Evolutionary conservation across 2,329 filamentous ascomycete genomes (phyloP).

Genomic region (Alternaria arbusti): DNA sequence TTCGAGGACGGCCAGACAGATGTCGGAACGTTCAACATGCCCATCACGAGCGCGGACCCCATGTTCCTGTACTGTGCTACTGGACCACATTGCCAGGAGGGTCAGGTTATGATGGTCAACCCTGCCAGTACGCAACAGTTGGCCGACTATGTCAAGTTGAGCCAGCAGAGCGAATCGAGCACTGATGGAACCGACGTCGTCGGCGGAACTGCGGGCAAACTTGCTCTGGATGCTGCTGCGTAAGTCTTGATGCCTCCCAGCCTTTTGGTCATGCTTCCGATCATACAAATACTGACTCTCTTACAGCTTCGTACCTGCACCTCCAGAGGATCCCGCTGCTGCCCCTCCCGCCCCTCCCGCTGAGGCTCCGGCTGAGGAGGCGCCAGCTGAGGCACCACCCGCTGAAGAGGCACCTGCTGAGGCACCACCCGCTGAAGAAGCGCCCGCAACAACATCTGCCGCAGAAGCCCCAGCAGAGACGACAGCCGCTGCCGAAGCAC

Average conservation of each 20-base stretch:
- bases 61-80: conserved; percentile 44
- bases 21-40: conserved; percentile 43
- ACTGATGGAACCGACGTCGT: conserved; percentile 28
- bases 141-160: conserved; percentile 34
- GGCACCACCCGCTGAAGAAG: conserved; percentile 7
- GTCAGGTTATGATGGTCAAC: conserved; percentile 40
- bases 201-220: conserved; percentile 29
- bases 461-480: background rate
- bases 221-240: conserved; percentile 34
- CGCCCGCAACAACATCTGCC: conserved; percentile 2
- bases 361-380: conserved; percentile 2
- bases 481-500: background rate
- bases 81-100: conserved; percentile 38
- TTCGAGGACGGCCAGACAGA: conserved; percentile 37
- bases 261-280: background rate
- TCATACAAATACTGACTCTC: background rate
- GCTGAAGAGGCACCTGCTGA: background rate
- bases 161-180: conserved; percentile 29
- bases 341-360: conserved; percentile 16
- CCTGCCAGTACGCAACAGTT: conserved; percentile 31
- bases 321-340: conserved; percentile 24
- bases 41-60: conserved; percentile 33
- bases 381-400: conserved; percentile 3
- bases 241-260: conserved; percentile 13
- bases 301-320: conserved; percentile 29